Percentiles rank a stretch among this genome's conserved stretches.
phyloP scores from a whole-genome alignment of 495 filamentous ascomycete genomes.

The Neurospora sp. region DNA sequence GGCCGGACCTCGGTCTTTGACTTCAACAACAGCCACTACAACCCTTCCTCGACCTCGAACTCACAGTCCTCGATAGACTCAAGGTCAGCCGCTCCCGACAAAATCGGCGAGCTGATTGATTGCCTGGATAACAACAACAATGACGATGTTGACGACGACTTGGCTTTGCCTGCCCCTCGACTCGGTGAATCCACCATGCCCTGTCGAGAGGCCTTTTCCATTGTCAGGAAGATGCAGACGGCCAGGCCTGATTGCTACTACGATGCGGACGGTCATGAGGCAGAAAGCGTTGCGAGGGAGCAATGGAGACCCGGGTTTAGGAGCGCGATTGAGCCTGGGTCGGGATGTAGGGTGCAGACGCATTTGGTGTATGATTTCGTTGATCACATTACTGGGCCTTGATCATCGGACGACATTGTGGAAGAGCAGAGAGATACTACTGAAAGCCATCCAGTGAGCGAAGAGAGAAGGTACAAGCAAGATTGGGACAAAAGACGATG shows the following conservation, averaged over 20 bases:
- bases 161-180: conserved; percentile 7
- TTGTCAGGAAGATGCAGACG: conserved; percentile 7
- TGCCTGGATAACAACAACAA: background rate
- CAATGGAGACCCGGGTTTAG: conserved; percentile 16
- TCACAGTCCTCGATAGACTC: background rate
- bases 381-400: conserved; percentile 3
- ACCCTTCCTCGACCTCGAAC: background rate
- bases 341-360: conserved; percentile 18
- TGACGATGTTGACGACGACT: conserved; percentile 3
- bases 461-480: too few species aligned
- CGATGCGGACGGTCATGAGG: background rate
- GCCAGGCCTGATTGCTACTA: conserved; percentile 9
- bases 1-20: background rate
- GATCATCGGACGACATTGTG: background rate
- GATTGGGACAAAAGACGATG: too few species aligned
- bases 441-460: too few species aligned
- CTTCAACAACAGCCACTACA: background rate
- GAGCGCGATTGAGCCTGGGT: conserved; percentile 8
- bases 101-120: background rate
- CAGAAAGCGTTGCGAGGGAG: background rate
- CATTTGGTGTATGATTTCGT: conserved; percentile 19
- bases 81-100: background rate
- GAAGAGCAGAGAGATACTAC: background rate
- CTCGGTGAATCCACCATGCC: conserved; percentile 18
- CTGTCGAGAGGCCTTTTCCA: conserved; percentile 16